These are phyloP conservation scores for Amphichorda felina DNA, from an alignment of 2,329 filamentous ascomycete genomes.

Conservation along the genomic window DNA sequence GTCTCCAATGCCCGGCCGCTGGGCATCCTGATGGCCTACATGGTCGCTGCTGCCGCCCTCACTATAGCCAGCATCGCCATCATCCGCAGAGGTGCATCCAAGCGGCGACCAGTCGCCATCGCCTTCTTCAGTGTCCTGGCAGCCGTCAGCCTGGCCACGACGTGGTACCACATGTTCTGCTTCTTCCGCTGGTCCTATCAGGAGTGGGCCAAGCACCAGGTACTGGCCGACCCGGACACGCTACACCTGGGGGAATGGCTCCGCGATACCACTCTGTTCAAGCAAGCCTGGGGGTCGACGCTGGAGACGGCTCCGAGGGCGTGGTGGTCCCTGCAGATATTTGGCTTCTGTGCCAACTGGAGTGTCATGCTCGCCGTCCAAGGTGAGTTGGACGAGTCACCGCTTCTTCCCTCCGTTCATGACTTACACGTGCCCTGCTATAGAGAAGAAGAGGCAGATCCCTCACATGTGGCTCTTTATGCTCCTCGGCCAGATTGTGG, in stretches of 20 bases:
- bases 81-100: not conserved
- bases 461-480: conserved; percentile 12
- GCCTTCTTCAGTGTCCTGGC: conserved; percentile 9
- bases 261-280: conserved; percentile 13
- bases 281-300: conserved; percentile 13
- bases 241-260: conserved; percentile 12
- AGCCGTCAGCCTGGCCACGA: conserved; percentile 11
- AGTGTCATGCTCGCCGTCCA: conserved; percentile 13
- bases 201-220: conserved; percentile 54
- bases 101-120: not conserved
- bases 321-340: conserved; percentile 16
- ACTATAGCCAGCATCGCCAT: not conserved
- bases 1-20: conserved; percentile 1
- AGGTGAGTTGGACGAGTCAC: conserved; percentile 9
- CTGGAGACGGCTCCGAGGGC: conserved; percentile 9
- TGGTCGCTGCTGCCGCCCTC: not conserved
- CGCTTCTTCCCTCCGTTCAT: too few species aligned
- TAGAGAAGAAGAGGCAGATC: conserved; percentile 8
- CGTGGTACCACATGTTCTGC: conserved; percentile 50
- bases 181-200: conserved; percentile 73
- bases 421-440: not conserved
- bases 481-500: conserved; percentile 13
- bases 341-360: conserved; percentile 13
- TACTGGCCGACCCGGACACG: not conserved
- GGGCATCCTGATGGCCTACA: not conserved